These are phyloP conservation scores for Lathyrus sativus DNA, from an alignment of 306 rosid genomes.

Conservation along the genomic window DNA sequence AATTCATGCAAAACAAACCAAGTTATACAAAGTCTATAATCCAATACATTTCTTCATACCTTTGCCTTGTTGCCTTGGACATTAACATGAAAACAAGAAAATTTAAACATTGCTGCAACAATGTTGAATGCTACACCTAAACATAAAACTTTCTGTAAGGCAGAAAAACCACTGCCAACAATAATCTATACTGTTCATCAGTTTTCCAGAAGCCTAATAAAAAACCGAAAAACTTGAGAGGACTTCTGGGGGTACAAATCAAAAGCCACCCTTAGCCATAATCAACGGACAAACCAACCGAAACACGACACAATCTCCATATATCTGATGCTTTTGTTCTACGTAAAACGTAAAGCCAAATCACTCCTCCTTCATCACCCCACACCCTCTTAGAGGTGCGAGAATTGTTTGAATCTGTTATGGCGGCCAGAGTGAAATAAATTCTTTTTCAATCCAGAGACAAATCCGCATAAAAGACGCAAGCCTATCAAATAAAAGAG, in stretches of 20 bases:
- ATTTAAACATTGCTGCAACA: constrained; percentile 62
- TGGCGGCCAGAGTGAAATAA: constrained; percentile 97
- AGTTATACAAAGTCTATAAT: constrained; percentile 15
- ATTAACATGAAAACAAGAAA: constrained; percentile 75
- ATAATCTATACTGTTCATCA: constrained; percentile 42
- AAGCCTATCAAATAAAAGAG: constrained; percentile 50
- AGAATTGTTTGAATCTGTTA: constrained; percentile 58
- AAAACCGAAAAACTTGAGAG: constrained; percentile 38
- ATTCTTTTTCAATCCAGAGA: constrained; percentile 50
- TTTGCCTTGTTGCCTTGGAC: constrained; percentile 57
- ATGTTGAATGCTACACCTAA: constrained; percentile 50
- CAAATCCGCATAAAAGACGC: constrained; percentile 54
- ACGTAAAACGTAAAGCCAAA: constrained; percentile 56
- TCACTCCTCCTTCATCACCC: constrained; percentile 73
- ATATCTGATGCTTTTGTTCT: constrained; percentile 76
- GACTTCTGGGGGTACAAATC: constrained; percentile 47
- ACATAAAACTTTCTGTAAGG: constrained; percentile 36
- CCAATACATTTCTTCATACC: constrained; percentile 53
- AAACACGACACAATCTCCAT: constrained; percentile 97
- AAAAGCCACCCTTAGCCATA: constrained; percentile 75
- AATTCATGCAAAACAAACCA: constrained; percentile 30
- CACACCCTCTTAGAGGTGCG: constrained; percentile 98
- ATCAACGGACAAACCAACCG: constrained; percentile 86
- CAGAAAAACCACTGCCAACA: constrained; percentile 41
- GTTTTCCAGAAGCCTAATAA: constrained; percentile 49